These are phyloP conservation scores for Claviceps capensis DNA, from an alignment of 2,329 filamentous ascomycete species.

Conservation along the genomic window DNA sequence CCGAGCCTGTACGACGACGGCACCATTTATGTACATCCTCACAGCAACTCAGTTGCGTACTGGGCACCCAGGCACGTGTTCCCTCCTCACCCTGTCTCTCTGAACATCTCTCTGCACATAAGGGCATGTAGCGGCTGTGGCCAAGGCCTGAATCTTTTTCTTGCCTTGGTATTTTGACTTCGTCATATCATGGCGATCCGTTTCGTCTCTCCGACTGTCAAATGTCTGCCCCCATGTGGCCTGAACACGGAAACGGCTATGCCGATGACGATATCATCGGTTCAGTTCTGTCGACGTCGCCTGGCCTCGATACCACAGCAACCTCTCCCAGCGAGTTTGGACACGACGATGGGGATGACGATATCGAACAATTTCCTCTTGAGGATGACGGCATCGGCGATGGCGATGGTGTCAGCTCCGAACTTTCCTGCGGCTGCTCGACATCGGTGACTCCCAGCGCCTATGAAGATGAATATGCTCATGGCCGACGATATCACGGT, in stretches of 20 bases:
- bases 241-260: conserved; percentile 3
- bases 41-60: too few species aligned
- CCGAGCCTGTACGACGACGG: background rate
- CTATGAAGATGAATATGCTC: conserved; percentile 19
- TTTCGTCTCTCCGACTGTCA: conserved; percentile 1
- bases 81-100: conserved; percentile 1
- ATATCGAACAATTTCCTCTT: conserved; percentile 15
- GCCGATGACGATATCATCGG: conserved; percentile 14
- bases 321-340: conserved; percentile 11
- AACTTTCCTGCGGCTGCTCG: conserved; percentile 16
- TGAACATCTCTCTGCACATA: background rate
- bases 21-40: background rate
- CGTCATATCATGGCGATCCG: conserved; percentile 5
- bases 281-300: conserved; percentile 16
- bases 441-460: conserved; percentile 21
- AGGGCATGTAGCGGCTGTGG: conserved; percentile 1
- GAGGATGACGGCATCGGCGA: conserved; percentile 9
- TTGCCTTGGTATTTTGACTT: background rate
- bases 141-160: background rate
- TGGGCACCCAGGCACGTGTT: background rate
- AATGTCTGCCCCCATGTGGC: conserved; percentile 6
- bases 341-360: conserved; percentile 13
- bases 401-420: conserved; percentile 11
- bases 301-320: conserved; percentile 12
- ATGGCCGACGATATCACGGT: conserved; percentile 28